Percentiles rank a stretch among this genome's conserved stretches.
Evolutionary conservation across 495 filamentous ascomycete genomes (phyloP).

Genomic region (Penicillium egyptiacum): DNA sequence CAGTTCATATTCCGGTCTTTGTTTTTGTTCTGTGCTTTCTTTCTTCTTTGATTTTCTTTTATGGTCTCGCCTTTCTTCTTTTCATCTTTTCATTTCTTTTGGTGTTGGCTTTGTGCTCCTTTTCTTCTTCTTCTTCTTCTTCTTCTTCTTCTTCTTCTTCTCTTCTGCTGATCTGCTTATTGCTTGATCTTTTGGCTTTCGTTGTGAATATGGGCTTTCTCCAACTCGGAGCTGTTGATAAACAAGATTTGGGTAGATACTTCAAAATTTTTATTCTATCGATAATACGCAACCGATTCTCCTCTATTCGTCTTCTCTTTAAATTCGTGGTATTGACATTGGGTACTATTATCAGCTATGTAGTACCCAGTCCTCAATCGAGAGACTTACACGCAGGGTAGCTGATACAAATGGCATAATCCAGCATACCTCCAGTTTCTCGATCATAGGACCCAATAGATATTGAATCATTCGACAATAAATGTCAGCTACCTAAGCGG

Average conservation of each 20-base stretch:
- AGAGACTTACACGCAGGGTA: neutral
- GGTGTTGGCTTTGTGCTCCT: neutral
- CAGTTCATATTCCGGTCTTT: conserved; percentile 11
- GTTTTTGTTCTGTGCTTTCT: conserved; percentile 3
- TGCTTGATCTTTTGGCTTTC: conserved; percentile 8
- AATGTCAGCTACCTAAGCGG: no score
- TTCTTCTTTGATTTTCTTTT: conserved; percentile 9
- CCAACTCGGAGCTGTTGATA: conserved; percentile 21
- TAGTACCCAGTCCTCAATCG: neutral
- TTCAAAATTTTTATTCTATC: conserved; percentile 5
- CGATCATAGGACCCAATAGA: no score
- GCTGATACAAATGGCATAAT: neutral
- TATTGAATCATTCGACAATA: no score
- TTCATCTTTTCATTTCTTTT: conserved; percentile 8
- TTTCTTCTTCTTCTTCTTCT: conserved; percentile 21
- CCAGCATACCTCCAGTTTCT: no score
- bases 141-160: conserved; percentile 10
- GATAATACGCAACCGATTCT: conserved; percentile 1
- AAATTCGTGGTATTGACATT: neutral
- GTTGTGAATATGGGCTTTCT: conserved; percentile 22
- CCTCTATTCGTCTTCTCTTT: no score
- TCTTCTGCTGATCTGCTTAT: conserved; percentile 25
- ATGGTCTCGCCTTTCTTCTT: conserved; percentile 3
- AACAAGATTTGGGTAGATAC: conserved; percentile 20
- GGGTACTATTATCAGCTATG: neutral